Conservation (phyloP, 371 early-diverging fungal species). For the Thermomucor indicae-seudaticae region DNA sequence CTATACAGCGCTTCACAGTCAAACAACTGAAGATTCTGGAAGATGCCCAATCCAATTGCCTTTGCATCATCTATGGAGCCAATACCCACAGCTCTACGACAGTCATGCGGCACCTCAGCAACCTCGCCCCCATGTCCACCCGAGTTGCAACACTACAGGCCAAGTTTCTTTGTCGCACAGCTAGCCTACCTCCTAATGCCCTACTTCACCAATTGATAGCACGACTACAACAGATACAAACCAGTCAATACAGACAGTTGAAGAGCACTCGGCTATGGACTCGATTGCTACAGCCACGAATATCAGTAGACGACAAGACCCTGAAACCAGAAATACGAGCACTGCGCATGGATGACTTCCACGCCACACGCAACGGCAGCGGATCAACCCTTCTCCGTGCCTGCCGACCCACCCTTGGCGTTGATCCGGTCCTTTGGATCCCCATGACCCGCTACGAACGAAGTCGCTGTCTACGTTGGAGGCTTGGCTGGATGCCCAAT, state of each 20-base stretch:
- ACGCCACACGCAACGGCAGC: too few relatives aligned
- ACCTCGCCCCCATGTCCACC: background rate
- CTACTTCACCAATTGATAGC: background rate
- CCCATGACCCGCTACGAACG: too few relatives aligned
- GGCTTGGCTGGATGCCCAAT: background rate
- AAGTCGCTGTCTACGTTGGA: background rate
- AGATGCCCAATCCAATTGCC: background rate
- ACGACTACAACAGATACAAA: background rate
- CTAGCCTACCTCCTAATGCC: background rate
- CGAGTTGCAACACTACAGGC: background rate
- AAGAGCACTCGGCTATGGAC: background rate
- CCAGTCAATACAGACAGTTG: background rate
- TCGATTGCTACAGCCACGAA: background rate
- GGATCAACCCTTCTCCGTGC: background rate
- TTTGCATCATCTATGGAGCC: background rate
- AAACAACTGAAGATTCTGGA: background rate
- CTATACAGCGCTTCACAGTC: background rate
- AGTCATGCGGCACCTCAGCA: background rate
- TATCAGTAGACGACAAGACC: background rate
- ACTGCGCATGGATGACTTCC: too few relatives aligned
- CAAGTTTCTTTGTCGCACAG: background rate
- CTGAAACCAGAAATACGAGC: background rate
- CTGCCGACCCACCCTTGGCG: background rate
- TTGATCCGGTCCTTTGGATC: background rate
- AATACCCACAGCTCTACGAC: background rate